Evolutionary conservation across 129 eudicot genomes (phyloP), one percentile per base, ranked within the genome.

Genomic region (Tanacetum coccineum): DNA sequence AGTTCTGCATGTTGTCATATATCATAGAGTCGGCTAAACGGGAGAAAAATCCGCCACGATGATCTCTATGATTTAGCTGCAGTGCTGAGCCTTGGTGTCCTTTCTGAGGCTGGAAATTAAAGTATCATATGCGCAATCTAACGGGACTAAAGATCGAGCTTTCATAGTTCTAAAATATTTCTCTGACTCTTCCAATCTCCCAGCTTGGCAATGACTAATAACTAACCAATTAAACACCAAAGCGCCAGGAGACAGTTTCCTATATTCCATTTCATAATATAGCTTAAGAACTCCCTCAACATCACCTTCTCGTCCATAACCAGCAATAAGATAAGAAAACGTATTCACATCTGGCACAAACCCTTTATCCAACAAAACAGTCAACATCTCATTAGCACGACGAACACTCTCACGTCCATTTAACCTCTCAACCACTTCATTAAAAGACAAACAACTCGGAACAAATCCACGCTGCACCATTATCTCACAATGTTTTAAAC

Each of bases 261-360:
- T 83, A 62, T 74, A 87, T 50, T 83, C 94, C 97, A 91, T 91
- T 82, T 91, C 97, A 59, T 81, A 78, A 36, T 77, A 85, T 52
- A 91, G 53, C 77, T 85, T 87, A 6, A 83, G 76, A 75, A 80
- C 87, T 19, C 80, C 81, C 72, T 81, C 81, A 50, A 81, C 57
- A 53, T 83, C 81, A 61, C 84, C 81, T 49, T 71, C 79, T 68
- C 56, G 77, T 30, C 72, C 69, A 81, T 87, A 91, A 49, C 97
- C 97, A 11, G 79, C 79, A 61, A 85, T 72, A 56, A 87, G 88
- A 75, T 47, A 67, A 26, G 79, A 59, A 59, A 71, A 91, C 4
- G 88, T 87, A 50, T 62, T 73, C 21, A 64, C 82, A 76, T 87
- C 84, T 3, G 96, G 91, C 53, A 64, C 19, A 32, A 87, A 87